phyloP scores from a whole-genome alignment of 2,329 filamentous ascomycete genomes.

The Botrytis porri region DNA sequence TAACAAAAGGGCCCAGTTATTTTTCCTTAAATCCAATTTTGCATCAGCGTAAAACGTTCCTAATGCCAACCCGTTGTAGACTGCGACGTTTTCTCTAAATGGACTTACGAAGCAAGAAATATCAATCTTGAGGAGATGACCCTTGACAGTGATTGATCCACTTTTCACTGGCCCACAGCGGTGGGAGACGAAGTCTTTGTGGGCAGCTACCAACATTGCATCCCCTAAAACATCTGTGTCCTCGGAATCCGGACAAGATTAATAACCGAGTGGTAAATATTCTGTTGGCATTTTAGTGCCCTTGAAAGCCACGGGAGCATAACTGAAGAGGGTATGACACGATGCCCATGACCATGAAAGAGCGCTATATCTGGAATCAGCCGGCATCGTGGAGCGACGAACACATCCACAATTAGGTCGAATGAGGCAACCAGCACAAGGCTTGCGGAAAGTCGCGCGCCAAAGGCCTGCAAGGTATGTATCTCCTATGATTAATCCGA shows the following conservation, averaged over 20 bases:
- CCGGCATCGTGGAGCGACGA: background rate
- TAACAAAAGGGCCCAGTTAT: background rate
- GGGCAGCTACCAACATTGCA: background rate
- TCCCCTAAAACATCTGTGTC: background rate
- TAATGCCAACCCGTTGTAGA: background rate
- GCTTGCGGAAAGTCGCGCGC: background rate
- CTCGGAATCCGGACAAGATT: background rate
- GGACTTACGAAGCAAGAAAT: background rate
- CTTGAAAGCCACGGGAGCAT: background rate
- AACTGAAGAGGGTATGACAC: background rate
- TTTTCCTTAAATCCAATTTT: background rate
- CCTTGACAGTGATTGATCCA: background rate
- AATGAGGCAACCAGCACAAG: background rate
- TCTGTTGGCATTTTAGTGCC: background rate
- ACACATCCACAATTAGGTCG: no score
- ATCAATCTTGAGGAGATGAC: background rate
- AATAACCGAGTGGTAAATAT: background rate
- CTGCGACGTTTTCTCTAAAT: background rate
- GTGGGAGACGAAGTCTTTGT: background rate
- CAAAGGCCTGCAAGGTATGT: slow-evolving; percentile 1
- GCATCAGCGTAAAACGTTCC: background rate
- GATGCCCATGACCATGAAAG: slow-evolving; percentile 7
- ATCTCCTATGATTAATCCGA: background rate
- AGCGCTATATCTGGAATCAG: background rate
- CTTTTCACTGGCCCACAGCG: background rate